Evolutionary conservation across 495 filamentous ascomycete species (phyloP).

Genomic region (Chaetomium tenue): DNA sequence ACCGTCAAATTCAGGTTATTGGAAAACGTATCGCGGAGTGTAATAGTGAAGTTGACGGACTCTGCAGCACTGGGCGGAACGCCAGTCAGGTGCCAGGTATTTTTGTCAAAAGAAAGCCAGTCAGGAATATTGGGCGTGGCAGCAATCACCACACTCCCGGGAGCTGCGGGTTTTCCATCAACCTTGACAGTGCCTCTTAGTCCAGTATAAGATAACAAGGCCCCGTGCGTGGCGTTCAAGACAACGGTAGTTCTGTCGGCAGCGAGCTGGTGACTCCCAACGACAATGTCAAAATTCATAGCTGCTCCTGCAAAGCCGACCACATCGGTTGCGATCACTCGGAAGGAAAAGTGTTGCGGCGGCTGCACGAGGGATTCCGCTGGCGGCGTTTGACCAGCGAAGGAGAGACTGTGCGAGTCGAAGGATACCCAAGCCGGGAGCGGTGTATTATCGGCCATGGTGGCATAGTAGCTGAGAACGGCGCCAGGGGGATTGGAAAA

Average conservation of each 20-base stretch:
- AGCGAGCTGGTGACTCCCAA: slow-evolving; percentile 65
- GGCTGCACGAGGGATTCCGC: slow-evolving; percentile 59
- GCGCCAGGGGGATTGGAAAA: slow-evolving; percentile 35
- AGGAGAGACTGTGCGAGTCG: slow-evolving; percentile 60
- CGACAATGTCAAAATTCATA: slow-evolving; percentile 64
- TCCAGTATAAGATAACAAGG: slow-evolving; percentile 53
- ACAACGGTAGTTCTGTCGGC: slow-evolving; percentile 57
- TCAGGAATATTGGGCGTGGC: slow-evolving; percentile 53
- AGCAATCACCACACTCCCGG: slow-evolving; percentile 49
- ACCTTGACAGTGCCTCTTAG: slow-evolving; percentile 58
- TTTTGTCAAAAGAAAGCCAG: slow-evolving; percentile 69
- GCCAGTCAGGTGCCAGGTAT: slow-evolving; percentile 63
- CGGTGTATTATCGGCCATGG: slow-evolving; percentile 71
- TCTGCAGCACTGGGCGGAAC: slow-evolving; percentile 55
- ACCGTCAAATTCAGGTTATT: slow-evolving; percentile 65
- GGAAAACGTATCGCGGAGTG: slow-evolving; percentile 61
- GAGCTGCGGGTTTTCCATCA: slow-evolving; percentile 55
- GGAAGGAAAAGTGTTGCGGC: slow-evolving; percentile 69
- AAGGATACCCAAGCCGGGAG: slow-evolving; percentile 86
- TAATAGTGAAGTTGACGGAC: slow-evolving; percentile 64
- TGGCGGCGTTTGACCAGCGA: slow-evolving; percentile 70
- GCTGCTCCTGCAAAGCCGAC: slow-evolving; percentile 68
- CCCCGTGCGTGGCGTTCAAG: slow-evolving; percentile 59
- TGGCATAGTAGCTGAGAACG: slow-evolving; percentile 66
- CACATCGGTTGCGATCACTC: slow-evolving; percentile 77